Evolutionary conservation across 352 stramenopile species (phyloP).

Genomic region (Pythium angustatum): DNA sequence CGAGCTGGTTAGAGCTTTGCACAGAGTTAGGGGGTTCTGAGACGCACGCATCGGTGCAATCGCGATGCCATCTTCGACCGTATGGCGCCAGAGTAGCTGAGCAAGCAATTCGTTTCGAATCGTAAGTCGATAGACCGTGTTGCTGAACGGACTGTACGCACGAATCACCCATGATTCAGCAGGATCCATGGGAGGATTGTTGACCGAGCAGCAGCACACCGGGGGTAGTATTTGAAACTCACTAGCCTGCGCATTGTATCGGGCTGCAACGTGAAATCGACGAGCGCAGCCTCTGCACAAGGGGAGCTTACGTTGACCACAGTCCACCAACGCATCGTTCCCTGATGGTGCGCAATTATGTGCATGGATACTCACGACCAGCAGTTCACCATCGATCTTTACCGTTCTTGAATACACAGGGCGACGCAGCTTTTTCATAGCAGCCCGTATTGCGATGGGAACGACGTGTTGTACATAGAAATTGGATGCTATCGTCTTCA

Average conservation of each 20-base stretch:
- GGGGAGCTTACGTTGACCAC: neutral
- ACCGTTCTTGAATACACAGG: slow-evolving; percentile 48
- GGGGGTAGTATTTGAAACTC: slow-evolving; percentile 36
- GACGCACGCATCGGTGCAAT: neutral
- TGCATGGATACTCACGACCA: slow-evolving; percentile 64
- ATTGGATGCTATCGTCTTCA: slow-evolving; percentile 28
- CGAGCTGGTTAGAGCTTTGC: neutral
- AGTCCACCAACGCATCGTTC: neutral
- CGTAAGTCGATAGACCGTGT: slow-evolving; percentile 49
- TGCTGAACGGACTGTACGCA: slow-evolving; percentile 63
- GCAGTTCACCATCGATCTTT: slow-evolving; percentile 56
- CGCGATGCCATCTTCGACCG: neutral
- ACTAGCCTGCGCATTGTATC: slow-evolving; percentile 29
- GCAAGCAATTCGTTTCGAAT: slow-evolving; percentile 47
- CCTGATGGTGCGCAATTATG: slow-evolving; percentile 20
- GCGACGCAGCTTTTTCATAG: slow-evolving; percentile 34
- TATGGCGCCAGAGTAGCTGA: slow-evolving; percentile 26
- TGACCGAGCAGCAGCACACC: slow-evolving; percentile 53
- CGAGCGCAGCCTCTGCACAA: slow-evolving; percentile 54
- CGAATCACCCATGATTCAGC: slow-evolving; percentile 47
- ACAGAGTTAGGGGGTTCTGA: slow-evolving; percentile 10
- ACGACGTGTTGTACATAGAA: slow-evolving; percentile 42
- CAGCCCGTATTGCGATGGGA: slow-evolving; percentile 33
- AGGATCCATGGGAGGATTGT: slow-evolving; percentile 10
- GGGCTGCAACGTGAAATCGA: slow-evolving; percentile 40